Evolutionary conservation across 2,329 filamentous ascomycete species (phyloP).

Genomic region (Xylariaceae sp.): DNA sequence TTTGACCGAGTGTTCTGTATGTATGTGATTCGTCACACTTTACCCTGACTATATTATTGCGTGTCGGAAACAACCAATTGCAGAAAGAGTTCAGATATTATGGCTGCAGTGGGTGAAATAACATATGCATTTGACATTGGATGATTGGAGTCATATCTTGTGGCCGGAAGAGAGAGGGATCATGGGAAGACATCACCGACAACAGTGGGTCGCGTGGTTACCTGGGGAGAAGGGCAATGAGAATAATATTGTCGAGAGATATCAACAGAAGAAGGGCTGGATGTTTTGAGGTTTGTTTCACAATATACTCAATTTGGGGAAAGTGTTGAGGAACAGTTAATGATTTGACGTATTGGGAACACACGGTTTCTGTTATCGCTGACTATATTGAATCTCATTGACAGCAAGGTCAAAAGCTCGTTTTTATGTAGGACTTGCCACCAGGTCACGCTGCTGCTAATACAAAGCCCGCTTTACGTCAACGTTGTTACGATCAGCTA

Average conservation of each 20-base stretch:
- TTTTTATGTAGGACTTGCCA: neutral
- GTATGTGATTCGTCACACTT: neutral
- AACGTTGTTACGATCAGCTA: too few relatives aligned
- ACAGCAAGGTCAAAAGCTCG: neutral
- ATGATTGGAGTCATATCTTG: neutral
- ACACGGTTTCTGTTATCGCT: neutral
- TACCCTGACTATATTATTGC: neutral
- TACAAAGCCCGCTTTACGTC: too few relatives aligned
- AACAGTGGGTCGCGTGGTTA: neutral
- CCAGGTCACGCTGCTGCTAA: neutral
- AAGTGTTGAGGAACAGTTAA: neutral
- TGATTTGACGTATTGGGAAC: neutral
- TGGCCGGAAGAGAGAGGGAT: neutral
- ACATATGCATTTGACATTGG: neutral
- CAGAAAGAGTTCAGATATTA: neutral
- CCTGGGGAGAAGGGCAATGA: neutral
- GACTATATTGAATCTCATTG: neutral
- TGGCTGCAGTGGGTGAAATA: neutral
- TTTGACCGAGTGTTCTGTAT: neutral
- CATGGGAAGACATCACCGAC: neutral
- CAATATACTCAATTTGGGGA: neutral
- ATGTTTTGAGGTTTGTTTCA: neutral
- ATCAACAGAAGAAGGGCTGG: neutral
- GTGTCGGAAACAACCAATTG: neutral
- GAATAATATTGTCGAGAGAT: neutral